Conservation (phyloP, 2,329 filamentous ascomycete species). For the Cladosporium sphaerospermum region DNA sequence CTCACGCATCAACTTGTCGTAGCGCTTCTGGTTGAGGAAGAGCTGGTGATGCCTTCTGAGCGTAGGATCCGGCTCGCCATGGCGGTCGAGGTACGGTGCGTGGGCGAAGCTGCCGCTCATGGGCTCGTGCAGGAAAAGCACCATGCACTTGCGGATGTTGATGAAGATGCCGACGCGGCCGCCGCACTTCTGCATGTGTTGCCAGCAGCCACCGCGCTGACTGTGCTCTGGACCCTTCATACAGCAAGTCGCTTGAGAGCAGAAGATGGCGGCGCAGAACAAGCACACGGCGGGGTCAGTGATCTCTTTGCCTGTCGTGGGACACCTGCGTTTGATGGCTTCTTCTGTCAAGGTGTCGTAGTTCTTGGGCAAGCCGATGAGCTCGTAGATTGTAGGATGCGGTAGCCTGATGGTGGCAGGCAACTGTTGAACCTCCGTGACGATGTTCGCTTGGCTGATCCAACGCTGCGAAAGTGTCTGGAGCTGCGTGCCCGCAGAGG, state of each 20-base stretch:
- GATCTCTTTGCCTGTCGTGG: conserved; percentile 84
- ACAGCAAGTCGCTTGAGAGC: conserved; percentile 89
- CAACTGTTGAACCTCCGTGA: conserved; percentile 28
- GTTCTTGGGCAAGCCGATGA: conserved; percentile 84
- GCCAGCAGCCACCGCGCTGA: conserved; percentile 70
- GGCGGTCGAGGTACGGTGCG: conserved; percentile 90
- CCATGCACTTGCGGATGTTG: conserved; percentile 91
- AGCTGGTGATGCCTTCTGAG: conserved; percentile 78
- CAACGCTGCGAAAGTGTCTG: conserved; percentile 58
- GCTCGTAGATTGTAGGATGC: conserved; percentile 88
- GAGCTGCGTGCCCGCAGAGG: conserved; percentile 36
- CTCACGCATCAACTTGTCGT: conserved; percentile 78
- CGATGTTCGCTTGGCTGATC: conserved; percentile 54
- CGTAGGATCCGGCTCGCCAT: conserved; percentile 92
- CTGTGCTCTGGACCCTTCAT: conserved; percentile 46
- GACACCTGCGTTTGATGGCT: conserved; percentile 75
- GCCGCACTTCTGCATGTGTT: conserved; percentile 87
- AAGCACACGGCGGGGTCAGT: conserved; percentile 87
- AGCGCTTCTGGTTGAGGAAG: conserved; percentile 87
- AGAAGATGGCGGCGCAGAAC: conserved; percentile 95
- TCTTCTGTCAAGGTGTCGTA: conserved; percentile 92
- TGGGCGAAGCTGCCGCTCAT: conserved; percentile 75
- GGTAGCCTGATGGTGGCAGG: conserved; percentile 49
- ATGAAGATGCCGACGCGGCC: conserved; percentile 88
- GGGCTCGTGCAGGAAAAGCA: conserved; percentile 75